Evolutionary conservation across 2,329 filamentous ascomycete species (phyloP).

Genomic region (Leptographium radiaticola): DNA sequence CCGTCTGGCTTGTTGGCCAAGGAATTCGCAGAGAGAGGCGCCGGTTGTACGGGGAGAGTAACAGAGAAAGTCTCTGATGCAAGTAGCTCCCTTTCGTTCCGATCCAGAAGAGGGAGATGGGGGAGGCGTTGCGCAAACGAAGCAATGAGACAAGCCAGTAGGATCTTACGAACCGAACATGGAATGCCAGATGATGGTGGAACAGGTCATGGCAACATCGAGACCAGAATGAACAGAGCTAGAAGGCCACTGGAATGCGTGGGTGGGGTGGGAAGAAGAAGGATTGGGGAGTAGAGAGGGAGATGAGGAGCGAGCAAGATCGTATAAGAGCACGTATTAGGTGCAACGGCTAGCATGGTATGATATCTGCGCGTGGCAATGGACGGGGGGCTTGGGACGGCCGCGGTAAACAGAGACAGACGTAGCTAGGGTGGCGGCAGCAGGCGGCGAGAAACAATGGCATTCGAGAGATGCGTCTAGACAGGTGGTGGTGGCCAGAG

Average conservation of each 20-base stretch:
- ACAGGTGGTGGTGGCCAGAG: not conserved
- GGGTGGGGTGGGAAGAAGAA: not conserved
- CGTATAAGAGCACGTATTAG: not conserved
- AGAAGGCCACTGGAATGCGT: not conserved
- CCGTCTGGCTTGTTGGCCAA: not conserved
- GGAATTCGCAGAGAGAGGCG: not conserved
- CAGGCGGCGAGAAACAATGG: not conserved
- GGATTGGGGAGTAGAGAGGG: too few relatives aligned
- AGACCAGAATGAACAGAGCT: not conserved
- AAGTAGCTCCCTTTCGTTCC: not conserved
- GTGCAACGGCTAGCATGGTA: not conserved
- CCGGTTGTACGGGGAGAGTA: not conserved
- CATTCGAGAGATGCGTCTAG: not conserved
- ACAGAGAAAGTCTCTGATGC: not conserved
- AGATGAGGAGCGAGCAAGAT: not conserved
- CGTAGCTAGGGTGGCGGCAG: not conserved
- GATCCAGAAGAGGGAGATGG: not conserved
- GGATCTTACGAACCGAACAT: not conserved
- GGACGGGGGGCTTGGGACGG: not conserved
- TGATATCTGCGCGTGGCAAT: not conserved
- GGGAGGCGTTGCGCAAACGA: not conserved
- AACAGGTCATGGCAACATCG: not conserved
- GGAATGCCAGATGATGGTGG: not conserved
- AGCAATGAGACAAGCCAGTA: not conserved
- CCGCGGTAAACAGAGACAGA: not conserved